These are phyloP conservation scores for Tetraselmis chui DNA, from an alignment of 139 green algal species.

Conservation along the genomic window DNA sequence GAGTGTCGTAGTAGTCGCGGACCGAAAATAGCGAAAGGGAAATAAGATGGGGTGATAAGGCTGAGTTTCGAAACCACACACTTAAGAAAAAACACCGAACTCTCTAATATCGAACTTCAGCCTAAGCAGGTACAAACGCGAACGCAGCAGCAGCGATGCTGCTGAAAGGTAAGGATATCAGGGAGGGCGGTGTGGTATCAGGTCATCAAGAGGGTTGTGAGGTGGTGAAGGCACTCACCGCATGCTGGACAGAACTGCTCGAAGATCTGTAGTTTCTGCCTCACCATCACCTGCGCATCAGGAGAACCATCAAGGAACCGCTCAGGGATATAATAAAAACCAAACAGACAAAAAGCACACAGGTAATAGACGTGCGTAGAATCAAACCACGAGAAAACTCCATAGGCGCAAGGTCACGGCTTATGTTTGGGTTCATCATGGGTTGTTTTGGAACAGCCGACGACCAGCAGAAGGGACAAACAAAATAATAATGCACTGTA, in stretches of 20 bases:
- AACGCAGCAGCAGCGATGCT: background rate
- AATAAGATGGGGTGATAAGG: background rate
- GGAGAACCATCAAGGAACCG: too few relatives aligned
- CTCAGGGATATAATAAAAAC: background rate
- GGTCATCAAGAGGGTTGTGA: too few relatives aligned
- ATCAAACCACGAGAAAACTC: too few relatives aligned
- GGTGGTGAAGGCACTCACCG: background rate
- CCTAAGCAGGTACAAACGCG: background rate
- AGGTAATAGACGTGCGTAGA: too few relatives aligned
- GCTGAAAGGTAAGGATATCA: background rate
- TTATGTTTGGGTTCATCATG: too few relatives aligned
- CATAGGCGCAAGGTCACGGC: too few relatives aligned
- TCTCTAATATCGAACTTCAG: background rate
- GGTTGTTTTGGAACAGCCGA: too few relatives aligned
- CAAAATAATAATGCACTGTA: too few relatives aligned
- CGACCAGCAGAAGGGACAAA: background rate
- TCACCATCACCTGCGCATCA: background rate
- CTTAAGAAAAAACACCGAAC: background rate
- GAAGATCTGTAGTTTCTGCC: background rate
- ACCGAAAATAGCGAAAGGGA: background rate
- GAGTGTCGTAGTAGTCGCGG: too few relatives aligned
- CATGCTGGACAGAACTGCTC: background rate
- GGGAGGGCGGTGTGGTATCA: too few relatives aligned
- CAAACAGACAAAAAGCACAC: background rate
- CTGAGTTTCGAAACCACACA: background rate